phyloP scores from a whole-genome alignment of 805 yeast genomes.

The Candida mattraensis region DNA sequence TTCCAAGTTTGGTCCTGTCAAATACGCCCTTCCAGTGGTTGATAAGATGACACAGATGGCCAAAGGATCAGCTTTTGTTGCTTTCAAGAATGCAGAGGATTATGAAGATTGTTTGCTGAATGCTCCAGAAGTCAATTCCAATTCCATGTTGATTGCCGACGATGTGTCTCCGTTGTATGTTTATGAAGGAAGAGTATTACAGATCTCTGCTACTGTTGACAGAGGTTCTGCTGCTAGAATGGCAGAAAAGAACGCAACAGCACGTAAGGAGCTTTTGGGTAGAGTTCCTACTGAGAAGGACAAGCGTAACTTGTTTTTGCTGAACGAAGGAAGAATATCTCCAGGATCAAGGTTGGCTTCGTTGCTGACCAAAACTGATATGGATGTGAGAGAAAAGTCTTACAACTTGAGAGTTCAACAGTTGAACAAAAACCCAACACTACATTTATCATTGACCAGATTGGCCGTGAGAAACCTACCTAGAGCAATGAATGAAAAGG shows the following conservation, averaged over 20 bases:
- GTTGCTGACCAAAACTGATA: slow-evolving; percentile 64
- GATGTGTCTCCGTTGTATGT: slow-evolving; percentile 89
- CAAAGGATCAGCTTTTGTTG: slow-evolving; percentile 93
- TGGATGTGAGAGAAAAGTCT: slow-evolving; percentile 87
- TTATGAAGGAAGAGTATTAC: slow-evolving; percentile 86
- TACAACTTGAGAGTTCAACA: slow-evolving; percentile 85
- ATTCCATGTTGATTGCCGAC: slow-evolving; percentile 79
- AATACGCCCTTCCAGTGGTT: slow-evolving; percentile 90
- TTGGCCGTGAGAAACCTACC: slow-evolving; percentile 94
- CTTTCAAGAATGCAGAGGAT: slow-evolving; percentile 63
- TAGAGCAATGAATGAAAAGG: slow-evolving; percentile 84
- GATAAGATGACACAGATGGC: slow-evolving; percentile 86
- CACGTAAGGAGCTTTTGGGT: slow-evolving; percentile 75
- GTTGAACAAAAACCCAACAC: slow-evolving; percentile 82
- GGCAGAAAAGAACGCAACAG: slow-evolving; percentile 68
- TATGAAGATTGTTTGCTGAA: slow-evolving; percentile 66
- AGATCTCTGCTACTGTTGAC: slow-evolving; percentile 82
- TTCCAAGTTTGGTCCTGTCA: slow-evolving; percentile 77
- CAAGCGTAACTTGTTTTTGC: slow-evolving; percentile 76
- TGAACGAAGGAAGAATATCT: slow-evolving; percentile 93
- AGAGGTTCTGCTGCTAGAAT: slow-evolving; percentile 76
- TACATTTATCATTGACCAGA: slow-evolving; percentile 92
- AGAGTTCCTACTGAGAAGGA: slow-evolving; percentile 79
- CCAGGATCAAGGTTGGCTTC: slow-evolving; percentile 77
- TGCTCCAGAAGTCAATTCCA: slow-evolving; percentile 69